These are phyloP conservation scores for Panaeolus cyanescens DNA, from an alignment of 768 basidiomycete genomes.

Conservation along the genomic window DNA sequence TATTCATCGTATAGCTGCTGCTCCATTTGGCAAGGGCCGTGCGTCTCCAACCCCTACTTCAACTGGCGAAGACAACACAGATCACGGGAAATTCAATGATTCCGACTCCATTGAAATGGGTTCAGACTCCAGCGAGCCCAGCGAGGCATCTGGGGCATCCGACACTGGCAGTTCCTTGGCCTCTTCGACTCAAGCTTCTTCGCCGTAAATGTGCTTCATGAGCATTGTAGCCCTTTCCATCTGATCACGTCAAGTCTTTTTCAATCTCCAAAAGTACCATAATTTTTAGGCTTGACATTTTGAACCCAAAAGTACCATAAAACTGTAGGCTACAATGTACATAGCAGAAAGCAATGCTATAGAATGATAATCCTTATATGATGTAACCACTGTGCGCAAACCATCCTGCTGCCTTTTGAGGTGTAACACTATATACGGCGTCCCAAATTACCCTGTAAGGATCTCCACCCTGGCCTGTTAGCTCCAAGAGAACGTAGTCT, in stretches of 20 bases:
- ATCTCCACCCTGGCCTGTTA: conserved; percentile 13
- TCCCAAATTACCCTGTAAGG: conserved; percentile 26
- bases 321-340: not conserved
- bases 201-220: not conserved
- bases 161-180: no score
- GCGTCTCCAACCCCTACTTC: no score
- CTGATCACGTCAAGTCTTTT: no score
- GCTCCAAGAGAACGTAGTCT: conserved; percentile 18
- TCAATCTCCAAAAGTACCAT: no score
- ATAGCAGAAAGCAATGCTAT: not conserved
- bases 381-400: conserved; percentile 27
- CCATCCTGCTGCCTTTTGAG: conserved; percentile 26
- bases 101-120: no score
- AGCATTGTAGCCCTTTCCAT: no score
- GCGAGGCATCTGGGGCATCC: no score
- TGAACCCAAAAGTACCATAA: not conserved
- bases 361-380: not conserved
- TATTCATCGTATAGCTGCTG: not conserved
- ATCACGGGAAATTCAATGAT: no score
- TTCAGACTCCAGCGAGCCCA: no score
- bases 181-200: not conserved
- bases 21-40: no score
- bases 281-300: not conserved
- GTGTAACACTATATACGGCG: conserved; percentile 25
- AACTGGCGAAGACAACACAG: no score